Evolutionary conservation across 129 eudicot species (phyloP), one percentile per base, ranked within the genome.

Genomic region (Saposhnikovia divaricata): DNA sequence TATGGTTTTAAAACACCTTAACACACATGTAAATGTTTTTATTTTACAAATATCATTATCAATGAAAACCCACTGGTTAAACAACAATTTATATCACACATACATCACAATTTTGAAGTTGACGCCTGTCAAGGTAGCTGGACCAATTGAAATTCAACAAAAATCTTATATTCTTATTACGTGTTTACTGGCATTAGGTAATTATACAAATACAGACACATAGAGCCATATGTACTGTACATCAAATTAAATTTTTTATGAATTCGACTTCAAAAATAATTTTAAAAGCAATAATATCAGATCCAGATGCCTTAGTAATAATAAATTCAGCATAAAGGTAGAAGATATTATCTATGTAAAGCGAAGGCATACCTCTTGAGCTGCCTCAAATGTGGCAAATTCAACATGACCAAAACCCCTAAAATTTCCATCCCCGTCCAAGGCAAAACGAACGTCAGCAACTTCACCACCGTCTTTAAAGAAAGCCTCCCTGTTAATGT

Each of bases 391-490:
- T 47, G 97, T 86, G 76, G 88, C 84, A 87, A 95, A 92, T 70
- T 95, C 97, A 72, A 95, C 85, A 81, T 90, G 89, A 38, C 89
- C 99, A 84, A 80, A 89, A 57, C 99, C 99, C 87, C 84, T 87
- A 79, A 95, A 92, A 57, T 69, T 55, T 3, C 92, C 89, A 78
- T 90, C 91, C 44, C 51, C 77, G 72, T 80, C 85, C 40, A 81
- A 47, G 16, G 95, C 82, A 82, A 96, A 89, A 74, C 98, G 93
- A 16, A 92, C 86, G 3, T 83, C 93, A 63, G 75, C 86, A 82
- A 96, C 80, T 88, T 92, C 97, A 31, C 97, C 99, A 25, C 77
- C 88, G 46, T 78, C 87, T 73, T 96, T 87, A 83, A 96, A 96
- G 77, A 96, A 92, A n/a, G 87, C 70, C 77, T 79, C 72, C 23